Evolutionary conservation across 306 rosid species (phyloP).

Genomic region (Cyamopsis tetragonoloba): DNA sequence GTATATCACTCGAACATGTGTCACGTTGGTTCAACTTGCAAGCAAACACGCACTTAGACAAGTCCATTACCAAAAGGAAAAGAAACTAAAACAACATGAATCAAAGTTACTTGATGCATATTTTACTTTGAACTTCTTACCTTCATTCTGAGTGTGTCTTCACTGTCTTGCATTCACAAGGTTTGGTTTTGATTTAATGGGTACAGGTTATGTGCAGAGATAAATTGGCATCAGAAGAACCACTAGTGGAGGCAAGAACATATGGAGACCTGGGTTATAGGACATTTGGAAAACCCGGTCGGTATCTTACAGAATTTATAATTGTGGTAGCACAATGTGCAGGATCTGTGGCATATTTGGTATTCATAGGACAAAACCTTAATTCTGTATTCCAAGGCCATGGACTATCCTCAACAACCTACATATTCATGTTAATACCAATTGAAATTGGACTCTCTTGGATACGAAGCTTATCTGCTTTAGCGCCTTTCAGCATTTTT

Average conservation of each 20-base stretch:
- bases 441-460: constrained; percentile 77
- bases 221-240: constrained; percentile 52
- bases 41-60: too few species aligned
- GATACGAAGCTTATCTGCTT: constrained; percentile 60
- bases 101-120: not conserved
- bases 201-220: constrained; percentile 65
- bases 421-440: constrained; percentile 53
- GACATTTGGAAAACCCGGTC: constrained; percentile 66
- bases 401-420: constrained; percentile 31
- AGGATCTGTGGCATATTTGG: constrained; percentile 77
- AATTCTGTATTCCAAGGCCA: constrained; percentile 45
- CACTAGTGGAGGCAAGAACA: constrained; percentile 40
- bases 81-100: not conserved
- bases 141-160: not conserved
- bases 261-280: constrained; percentile 77
- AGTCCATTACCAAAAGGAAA: constrained; percentile 12
- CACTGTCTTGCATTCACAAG: not conserved
- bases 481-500: constrained; percentile 85
- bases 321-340: constrained; percentile 66
- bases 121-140: not conserved
- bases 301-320: constrained; percentile 56
- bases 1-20: too few species aligned
- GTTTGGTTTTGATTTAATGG: constrained; percentile 23
- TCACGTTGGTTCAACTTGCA: too few species aligned
- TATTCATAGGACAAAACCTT: constrained; percentile 77